Percentiles rank a stretch among this genome's conserved stretches.
Evolutionary conservation across 768 basidiomycete species (phyloP).

Genomic region (Russula lepida): DNA sequence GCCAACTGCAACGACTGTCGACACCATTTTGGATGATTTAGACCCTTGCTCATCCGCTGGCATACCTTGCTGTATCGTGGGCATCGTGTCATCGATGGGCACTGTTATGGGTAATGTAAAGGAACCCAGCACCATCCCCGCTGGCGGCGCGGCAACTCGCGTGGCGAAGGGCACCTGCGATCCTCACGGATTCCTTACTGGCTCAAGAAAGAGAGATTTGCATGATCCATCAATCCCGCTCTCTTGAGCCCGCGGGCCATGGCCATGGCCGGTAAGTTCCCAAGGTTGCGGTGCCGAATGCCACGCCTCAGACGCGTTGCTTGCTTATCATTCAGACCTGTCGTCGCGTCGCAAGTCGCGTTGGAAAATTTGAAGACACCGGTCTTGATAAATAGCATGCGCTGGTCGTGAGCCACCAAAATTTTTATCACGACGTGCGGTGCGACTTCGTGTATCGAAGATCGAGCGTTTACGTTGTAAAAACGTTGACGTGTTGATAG

Average conservation of each 20-base stretch:
- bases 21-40: not conserved
- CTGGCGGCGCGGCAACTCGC: conserved; percentile 8
- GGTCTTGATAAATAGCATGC: not conserved
- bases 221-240: conserved; percentile 3
- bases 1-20: not conserved
- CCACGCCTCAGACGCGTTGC: conserved; percentile 5
- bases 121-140: conserved; percentile 1
- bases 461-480: conserved; percentile 10
- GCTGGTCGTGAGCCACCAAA: not conserved
- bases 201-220: conserved; percentile 4
- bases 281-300: not conserved
- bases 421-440: not conserved
- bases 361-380: not conserved
- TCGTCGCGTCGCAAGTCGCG: not conserved
- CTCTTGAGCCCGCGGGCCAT: not conserved
- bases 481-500: conserved; percentile 6
- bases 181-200: not conserved
- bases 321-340: not conserved
- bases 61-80: not conserved
- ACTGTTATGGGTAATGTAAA: not conserved
- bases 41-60: not conserved
- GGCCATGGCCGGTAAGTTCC: not conserved
- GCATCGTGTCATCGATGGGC: not conserved
- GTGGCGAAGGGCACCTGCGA: not conserved
- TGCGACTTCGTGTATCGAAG: not conserved